These are phyloP conservation scores for Coffea eugenioides DNA, from an alignment of 257 asterid genomes.

Conservation along the genomic window DNA sequence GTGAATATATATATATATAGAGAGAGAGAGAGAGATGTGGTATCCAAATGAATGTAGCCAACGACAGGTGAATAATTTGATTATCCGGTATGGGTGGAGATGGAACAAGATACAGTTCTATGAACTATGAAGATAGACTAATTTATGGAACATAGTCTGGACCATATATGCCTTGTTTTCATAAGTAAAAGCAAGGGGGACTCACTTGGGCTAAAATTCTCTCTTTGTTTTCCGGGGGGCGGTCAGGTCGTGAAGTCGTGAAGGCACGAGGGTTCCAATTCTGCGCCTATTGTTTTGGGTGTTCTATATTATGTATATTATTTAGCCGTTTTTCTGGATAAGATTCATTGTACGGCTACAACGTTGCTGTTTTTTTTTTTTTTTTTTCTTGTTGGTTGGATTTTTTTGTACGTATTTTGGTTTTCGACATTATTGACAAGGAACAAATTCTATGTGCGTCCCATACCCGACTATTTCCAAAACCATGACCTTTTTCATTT, in stretches of 20 bases:
- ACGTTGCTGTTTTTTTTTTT: too few species aligned
- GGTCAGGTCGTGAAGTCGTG: background rate
- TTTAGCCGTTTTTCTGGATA: too few species aligned
- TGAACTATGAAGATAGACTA: background rate
- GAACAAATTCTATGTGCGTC: too few species aligned
- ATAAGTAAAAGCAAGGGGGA: background rate
- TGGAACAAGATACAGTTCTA: background rate
- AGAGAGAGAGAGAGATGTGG: too few species aligned
- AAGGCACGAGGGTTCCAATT: constrained; percentile 13
- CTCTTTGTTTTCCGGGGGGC: constrained; percentile 6
- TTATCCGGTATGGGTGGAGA: background rate
- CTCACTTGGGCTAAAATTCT: background rate
- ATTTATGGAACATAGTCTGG: constrained; percentile 1
- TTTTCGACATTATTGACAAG: background rate
- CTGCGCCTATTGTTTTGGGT: background rate
- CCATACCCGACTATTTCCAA: too few species aligned
- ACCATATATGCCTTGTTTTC: background rate
- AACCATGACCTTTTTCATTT: too few species aligned
- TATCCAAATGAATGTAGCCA: background rate
- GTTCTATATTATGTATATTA: too few species aligned
- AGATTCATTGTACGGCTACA: too few species aligned
- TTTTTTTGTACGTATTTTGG: background rate
- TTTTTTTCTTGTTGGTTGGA: too few species aligned
- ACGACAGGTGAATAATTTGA: background rate
- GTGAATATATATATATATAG: too few species aligned